Conservation (phyloP, 805 yeast species). For the Candida insectorum region DNA sequence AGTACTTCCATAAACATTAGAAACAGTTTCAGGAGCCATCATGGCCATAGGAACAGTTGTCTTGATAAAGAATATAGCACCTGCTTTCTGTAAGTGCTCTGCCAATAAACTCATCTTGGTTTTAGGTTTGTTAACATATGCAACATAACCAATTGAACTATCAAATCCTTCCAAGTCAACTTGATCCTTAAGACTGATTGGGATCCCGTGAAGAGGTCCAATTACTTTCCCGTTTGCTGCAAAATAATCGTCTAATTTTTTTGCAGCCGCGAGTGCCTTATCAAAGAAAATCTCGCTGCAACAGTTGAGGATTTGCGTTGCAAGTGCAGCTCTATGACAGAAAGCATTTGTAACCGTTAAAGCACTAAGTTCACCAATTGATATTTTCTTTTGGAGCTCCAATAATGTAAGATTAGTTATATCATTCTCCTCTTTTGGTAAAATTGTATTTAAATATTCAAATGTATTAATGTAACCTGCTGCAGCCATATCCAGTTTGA, state of each 20-base stretch:
- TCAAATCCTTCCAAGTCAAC: constrained; percentile 17
- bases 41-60: constrained; percentile 22
- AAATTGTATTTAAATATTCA: constrained; percentile 7
- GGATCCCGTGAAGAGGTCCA: constrained; percentile 18
- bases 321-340: constrained; percentile 55
- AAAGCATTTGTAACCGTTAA: constrained; percentile 50
- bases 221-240: constrained; percentile 5
- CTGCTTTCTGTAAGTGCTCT: constrained; percentile 9
- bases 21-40: constrained; percentile 20
- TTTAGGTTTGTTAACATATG: constrained; percentile 12
- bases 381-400: constrained; percentile 2
- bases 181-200: constrained; percentile 22
- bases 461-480: constrained; percentile 6
- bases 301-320: constrained; percentile 51
- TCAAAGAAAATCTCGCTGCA: constrained; percentile 35
- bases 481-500: constrained; percentile 4
- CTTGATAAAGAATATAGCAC: constrained; percentile 19
- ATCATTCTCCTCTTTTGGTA: constrained; percentile 7
- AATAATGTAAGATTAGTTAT: constrained; percentile 9
- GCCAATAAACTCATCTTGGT: constrained; percentile 6
- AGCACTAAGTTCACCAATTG: constrained; percentile 21
- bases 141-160: constrained; percentile 18
- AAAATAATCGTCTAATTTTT: constrained; percentile 15
- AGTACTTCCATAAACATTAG: constrained; percentile 18
- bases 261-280: constrained; percentile 15